phyloP scores from a whole-genome alignment of 441 rosid species.

The Eutrema salsugineum region DNA sequence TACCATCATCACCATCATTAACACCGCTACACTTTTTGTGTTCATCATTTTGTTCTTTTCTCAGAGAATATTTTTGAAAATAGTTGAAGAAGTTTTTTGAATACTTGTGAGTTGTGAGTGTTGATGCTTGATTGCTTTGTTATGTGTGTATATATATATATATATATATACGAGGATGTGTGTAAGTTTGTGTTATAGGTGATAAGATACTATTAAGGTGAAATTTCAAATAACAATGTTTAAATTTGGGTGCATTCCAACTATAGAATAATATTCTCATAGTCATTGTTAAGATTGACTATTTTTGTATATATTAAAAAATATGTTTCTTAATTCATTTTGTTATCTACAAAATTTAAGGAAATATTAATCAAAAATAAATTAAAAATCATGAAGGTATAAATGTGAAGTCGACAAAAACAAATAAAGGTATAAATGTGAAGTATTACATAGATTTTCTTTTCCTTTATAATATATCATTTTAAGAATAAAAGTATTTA shows the following conservation, averaged over 20 bases:
- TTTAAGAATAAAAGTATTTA: no score
- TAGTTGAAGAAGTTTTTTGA: not conserved
- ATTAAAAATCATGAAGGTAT: no score
- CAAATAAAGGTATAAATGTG: no score
- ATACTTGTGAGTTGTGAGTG: not conserved
- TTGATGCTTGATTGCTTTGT: slow-evolving; percentile 11
- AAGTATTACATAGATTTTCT: no score
- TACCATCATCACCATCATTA: slow-evolving; percentile 9
- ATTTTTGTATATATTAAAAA: no score
- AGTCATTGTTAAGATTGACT: no score
- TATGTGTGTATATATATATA: not conserved
- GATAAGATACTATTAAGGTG: not conserved
- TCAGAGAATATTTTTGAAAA: not conserved
- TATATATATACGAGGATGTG: not conserved
- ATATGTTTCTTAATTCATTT: no score
- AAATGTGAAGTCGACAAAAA: no score
- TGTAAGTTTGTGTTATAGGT: not conserved
- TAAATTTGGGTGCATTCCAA: not conserved
- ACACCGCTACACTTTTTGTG: slow-evolving; percentile 6
- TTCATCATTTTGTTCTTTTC: not conserved
- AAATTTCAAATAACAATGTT: not conserved
- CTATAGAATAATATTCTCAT: not conserved
- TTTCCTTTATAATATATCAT: no score
- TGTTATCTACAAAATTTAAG: no score
- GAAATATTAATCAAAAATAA: no score